Conservation (phyloP, 73 alveolate species). For the Paramecium octaurelia region DNA sequence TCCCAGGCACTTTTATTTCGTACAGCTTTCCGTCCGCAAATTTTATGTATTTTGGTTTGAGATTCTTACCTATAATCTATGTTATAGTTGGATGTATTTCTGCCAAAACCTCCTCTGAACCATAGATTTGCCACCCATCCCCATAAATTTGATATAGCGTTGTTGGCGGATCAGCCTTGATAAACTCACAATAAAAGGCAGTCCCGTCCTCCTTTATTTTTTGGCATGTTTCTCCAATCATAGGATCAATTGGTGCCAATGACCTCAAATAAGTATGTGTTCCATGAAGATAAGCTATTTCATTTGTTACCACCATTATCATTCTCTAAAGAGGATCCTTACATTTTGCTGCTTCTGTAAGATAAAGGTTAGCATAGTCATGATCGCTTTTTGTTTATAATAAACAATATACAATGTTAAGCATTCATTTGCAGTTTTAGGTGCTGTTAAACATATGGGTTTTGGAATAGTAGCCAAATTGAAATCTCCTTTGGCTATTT, state of each 20-base stretch:
- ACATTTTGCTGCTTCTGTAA: conserved; percentile 14
- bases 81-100: conserved; percentile 42
- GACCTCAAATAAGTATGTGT: neutral
- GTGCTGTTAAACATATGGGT: conserved; percentile 6
- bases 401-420: neutral
- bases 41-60: neutral
- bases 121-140: neutral
- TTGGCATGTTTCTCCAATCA: conserved; percentile 21
- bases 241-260: conserved; percentile 24
- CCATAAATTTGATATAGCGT: conserved; percentile 36
- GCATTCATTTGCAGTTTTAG: conserved; percentile 13
- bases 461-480: conserved; percentile 30
- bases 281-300: neutral
- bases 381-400: neutral
- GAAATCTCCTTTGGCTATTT: conserved; percentile 54
- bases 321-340: conserved; percentile 41
- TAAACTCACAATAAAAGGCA: neutral
- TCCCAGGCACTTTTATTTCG: neutral
- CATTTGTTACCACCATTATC: conserved; percentile 1
- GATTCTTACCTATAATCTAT: neutral
- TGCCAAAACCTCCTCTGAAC: conserved; percentile 27
- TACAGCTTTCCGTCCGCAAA: conserved; percentile 10
- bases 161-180: conserved; percentile 36
- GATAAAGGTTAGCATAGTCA: neutral
- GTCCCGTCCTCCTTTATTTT: conserved; percentile 1